Conservation (phyloP, 345 rosid species). For the Microcos paniculata region DNA sequence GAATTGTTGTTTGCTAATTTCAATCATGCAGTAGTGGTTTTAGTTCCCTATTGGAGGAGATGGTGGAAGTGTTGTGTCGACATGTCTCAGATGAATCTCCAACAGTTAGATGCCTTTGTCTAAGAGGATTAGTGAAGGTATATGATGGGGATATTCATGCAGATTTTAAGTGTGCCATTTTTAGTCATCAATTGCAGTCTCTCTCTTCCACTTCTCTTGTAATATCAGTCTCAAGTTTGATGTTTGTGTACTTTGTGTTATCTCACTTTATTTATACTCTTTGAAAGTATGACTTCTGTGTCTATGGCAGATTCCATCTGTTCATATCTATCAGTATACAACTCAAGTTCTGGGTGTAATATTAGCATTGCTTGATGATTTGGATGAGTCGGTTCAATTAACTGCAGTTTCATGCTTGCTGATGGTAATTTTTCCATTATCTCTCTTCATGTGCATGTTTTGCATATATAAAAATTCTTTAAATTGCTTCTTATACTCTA, state of each 20-base stretch:
- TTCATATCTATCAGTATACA: constrained; percentile 69
- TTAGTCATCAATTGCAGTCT: not conserved
- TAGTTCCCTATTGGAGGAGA: constrained; percentile 77
- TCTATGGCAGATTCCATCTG: constrained; percentile 71
- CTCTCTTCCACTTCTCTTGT: not conserved
- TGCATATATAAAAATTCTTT: not conserved
- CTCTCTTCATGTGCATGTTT: constrained; percentile 4
- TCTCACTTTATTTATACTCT: not conserved
- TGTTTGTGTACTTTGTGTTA: not conserved
- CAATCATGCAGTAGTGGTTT: constrained; percentile 63
- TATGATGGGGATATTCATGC: not conserved
- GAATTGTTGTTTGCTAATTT: constrained; percentile 8
- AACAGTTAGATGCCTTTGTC: constrained; percentile 89
- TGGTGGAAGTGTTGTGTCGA: constrained; percentile 91
- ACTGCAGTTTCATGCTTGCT: constrained; percentile 89
- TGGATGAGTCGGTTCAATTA: constrained; percentile 82
- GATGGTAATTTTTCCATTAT: constrained; percentile 43
- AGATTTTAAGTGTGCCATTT: not conserved
- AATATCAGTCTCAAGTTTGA: not conserved
- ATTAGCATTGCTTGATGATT: constrained; percentile 86
- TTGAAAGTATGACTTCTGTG: not conserved
- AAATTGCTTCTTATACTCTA: not conserved
- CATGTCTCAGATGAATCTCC: constrained; percentile 97
- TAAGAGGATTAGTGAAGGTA: constrained; percentile 93
- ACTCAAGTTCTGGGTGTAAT: constrained; percentile 84